Base-by-base conservation (phyloP, 176 grass and related monocot genomes). In the Stipa capillata region DNA sequence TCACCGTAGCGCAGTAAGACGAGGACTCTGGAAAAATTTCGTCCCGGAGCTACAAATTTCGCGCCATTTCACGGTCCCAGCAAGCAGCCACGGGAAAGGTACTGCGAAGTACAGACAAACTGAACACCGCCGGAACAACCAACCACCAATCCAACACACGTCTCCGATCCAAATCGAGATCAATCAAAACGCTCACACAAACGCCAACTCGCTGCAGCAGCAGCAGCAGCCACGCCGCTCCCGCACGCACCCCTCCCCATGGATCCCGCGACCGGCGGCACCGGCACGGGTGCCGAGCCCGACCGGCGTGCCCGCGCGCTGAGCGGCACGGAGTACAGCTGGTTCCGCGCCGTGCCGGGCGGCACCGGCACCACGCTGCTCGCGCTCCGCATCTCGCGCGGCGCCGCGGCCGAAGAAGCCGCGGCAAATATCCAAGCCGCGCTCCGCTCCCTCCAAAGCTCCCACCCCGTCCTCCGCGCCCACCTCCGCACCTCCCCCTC, bases 311-410 rank as follows among this genome's bases (percentile, higher is more conserved):
- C 70, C 33, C 82, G 82, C 15, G 66, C 83, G 29, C 77, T 84
- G 16, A 83, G 87, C 69, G 87, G 84, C 67, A 91, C 90, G 25
- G 96, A 98, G 87, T 42, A 85, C 83, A 72, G 78, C 80, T 98
- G 85, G 90, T 91, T 65, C 80, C 87, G 81, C 75, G 87, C 92
- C 44, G 85, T 94, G 47, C 85, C 88, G 34, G 88, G 92, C 69
- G 96, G 96, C 75, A 94, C 96, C 3, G 92, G 96, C 23, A 89
- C 81, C 27, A 87, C 90, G 81, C 87, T 95, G 63, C 83, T 94
- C 76, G 83, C 87, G 25, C 15, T 98, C 73, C 81, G 70, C 64
- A 83, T 94, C 78, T 73, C 83, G 52, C 72, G 53, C n/a, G n/a
- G n/a, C n/a, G n/a, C n/a, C n/a, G n/a, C n/a, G n/a, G n/a, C 51